These are phyloP conservation scores for Aureobasidium uvarum DNA, from an alignment of 2,329 filamentous ascomycete genomes.

Conservation along the genomic window DNA sequence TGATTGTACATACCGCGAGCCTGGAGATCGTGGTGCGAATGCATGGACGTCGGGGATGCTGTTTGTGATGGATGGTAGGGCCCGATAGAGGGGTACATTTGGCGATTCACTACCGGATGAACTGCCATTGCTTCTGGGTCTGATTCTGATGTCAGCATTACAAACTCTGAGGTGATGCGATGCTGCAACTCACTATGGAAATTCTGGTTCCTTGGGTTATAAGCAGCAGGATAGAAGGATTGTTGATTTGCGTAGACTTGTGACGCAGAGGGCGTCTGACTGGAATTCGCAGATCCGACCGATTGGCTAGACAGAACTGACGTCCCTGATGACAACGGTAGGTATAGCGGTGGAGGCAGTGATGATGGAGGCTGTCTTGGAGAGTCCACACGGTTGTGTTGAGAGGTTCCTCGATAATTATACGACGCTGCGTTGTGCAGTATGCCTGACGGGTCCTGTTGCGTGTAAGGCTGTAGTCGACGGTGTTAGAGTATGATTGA, in stretches of 20 bases:
- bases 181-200: slow-evolving; percentile 69
- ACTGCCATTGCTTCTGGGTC: slow-evolving; percentile 65
- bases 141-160: slow-evolving; percentile 55
- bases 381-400: slow-evolving; percentile 17
- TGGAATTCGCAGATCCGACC: neutral
- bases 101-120: slow-evolving; percentile 61
- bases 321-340: neutral
- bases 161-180: neutral
- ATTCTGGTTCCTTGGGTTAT: slow-evolving; percentile 79
- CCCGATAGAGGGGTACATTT: slow-evolving; percentile 73
- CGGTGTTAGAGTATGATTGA: slow-evolving; percentile 3
- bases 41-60: slow-evolving; percentile 89
- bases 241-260: slow-evolving; percentile 73
- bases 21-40: slow-evolving; percentile 88
- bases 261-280: neutral
- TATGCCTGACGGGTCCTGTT: slow-evolving; percentile 5
- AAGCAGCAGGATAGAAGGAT: slow-evolving; percentile 72
- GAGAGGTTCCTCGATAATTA: neutral
- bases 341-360: slow-evolving; percentile 12
- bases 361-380: slow-evolving; percentile 2
- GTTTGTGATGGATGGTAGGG: slow-evolving; percentile 89
- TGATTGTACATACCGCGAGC: slow-evolving; percentile 78
- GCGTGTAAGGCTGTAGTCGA: slow-evolving; percentile 21
- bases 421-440: slow-evolving; percentile 17
- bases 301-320: neutral